Conservation (phyloP, 352 stramenopile species). For the Salisapilia sapeloensis region DNA sequence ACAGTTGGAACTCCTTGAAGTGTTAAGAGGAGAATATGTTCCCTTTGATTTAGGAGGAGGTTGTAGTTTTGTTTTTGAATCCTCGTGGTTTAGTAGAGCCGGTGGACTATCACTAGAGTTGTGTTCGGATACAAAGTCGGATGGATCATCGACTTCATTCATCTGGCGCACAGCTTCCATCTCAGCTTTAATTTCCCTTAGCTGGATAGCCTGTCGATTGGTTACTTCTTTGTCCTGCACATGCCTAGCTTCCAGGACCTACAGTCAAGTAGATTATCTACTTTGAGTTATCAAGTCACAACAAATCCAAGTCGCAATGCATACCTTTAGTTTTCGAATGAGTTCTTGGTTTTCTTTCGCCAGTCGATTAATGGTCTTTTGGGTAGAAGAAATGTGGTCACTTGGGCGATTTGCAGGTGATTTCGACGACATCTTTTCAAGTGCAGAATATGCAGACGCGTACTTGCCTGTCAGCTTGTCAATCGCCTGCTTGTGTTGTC, state of each 20-base stretch:
- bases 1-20: background rate
- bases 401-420: conserved; percentile 3
- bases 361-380: conserved; percentile 33
- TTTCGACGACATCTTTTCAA: conserved; percentile 35
- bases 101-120: background rate
- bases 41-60: conserved; percentile 2
- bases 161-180: conserved; percentile 67
- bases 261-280: conserved; percentile 1
- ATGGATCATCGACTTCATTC: conserved; percentile 16
- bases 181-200: conserved; percentile 49
- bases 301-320: background rate
- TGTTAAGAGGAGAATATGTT: background rate
- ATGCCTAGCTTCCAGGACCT: conserved; percentile 44
- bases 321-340: conserved; percentile 30
- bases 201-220: conserved; percentile 38
- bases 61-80: background rate
- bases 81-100: background rate
- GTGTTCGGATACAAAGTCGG: conserved; percentile 7
- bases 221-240: conserved; percentile 34
- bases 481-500: conserved; percentile 40
- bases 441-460: conserved; percentile 22
- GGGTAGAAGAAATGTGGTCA: conserved; percentile 5
- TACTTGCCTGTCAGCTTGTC: conserved; percentile 52
- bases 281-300: background rate
- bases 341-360: conserved; percentile 57